Conservation (phyloP, 2,329 filamentous ascomycete genomes). For the Penicillium aurantiogriseum region DNA sequence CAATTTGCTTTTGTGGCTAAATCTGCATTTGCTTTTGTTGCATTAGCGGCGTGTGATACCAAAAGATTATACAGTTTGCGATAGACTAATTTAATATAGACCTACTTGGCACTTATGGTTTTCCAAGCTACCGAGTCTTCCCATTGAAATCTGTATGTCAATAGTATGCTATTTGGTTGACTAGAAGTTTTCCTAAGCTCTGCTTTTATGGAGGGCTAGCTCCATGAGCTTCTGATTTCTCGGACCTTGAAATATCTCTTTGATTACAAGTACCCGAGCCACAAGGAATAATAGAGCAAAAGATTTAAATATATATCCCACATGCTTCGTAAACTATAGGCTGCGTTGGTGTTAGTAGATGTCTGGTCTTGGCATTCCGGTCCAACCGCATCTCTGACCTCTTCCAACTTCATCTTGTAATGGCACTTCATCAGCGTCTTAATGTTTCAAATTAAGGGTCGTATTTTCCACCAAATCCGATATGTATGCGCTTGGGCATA, state of each 20-base stretch:
- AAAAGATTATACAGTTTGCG: not conserved
- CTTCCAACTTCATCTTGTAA: not conserved
- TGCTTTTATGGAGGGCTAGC: not conserved
- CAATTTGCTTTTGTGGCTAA: not conserved
- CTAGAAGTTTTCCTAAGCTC: not conserved
- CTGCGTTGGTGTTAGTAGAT: not conserved
- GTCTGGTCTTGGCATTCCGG: slow-evolving; percentile 8
- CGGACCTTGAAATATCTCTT: no score
- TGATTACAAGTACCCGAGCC: not conserved
- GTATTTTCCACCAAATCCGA: not conserved
- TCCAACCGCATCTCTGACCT: slow-evolving; percentile 4
- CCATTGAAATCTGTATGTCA: not conserved
- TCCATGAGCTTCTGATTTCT: not conserved
- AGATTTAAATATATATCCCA: not conserved
- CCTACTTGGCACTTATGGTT: not conserved
- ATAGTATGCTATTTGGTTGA: not conserved
- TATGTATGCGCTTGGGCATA: slow-evolving; percentile 20
- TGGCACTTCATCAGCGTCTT: not conserved
- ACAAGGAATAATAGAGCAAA: not conserved
- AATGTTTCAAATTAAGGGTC: not conserved
- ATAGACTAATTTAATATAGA: not conserved
- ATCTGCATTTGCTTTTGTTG: slow-evolving; percentile 5
- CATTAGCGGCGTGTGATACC: slow-evolving; percentile 14
- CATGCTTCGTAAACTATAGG: not conserved
- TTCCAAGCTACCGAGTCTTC: not conserved